Base-by-base conservation (phyloP, 805 yeast species). In the Candida hungchunana region DNA sequence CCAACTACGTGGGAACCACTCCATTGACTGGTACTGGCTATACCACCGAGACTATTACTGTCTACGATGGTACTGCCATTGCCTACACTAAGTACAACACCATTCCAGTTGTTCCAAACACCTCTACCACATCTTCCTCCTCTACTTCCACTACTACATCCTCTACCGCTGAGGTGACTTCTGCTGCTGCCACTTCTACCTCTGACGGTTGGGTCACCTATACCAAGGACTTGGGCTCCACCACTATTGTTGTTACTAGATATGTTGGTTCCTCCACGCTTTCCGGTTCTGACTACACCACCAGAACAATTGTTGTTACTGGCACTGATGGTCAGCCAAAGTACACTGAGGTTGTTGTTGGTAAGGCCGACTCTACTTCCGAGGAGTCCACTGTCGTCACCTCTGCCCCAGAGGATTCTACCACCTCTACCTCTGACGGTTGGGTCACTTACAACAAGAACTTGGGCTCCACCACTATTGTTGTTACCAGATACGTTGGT, bases 391-490 rank as follows among this genome's bases (percentile, higher is more conserved):
- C 10, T 12, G n/a, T 14, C 6, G 14, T 6, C 26, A 23, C 7
- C 6, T 6, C 14, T 12, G 18, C 18, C 13, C 12, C 29, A 14
- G n/a, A n/a, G n/a, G 29, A 7, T 26, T 15, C 19, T 26, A 14
- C 7, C 18, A 16, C 29, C 6, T 26, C 29, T 9, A 17, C 29
- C 16, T 7, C 10, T 26, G 26, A 26, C 5, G 24, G 21, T 11
- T 32, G 36, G 36, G 25, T 32, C 15, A 32, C 36, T 3, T 32
- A 32, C 26, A 32, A 30, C 26, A 32, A 32, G 31, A 4, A 13
- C 19, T 15, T 32, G 20, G 36, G 36, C 5, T 26, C 36, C 17
- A 26, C 31, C 26, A 32, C 36, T 15, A 32, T 32, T 12, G 24
- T 32, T 32, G 36, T 32, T 13, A 32, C 36, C 5, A 20, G 24